Percentiles rank a stretch among this genome's conserved stretches.
Evolutionary conservation across 2,329 filamentous ascomycete species (phyloP).

Genomic region (Trichoderma afroharzianum): DNA sequence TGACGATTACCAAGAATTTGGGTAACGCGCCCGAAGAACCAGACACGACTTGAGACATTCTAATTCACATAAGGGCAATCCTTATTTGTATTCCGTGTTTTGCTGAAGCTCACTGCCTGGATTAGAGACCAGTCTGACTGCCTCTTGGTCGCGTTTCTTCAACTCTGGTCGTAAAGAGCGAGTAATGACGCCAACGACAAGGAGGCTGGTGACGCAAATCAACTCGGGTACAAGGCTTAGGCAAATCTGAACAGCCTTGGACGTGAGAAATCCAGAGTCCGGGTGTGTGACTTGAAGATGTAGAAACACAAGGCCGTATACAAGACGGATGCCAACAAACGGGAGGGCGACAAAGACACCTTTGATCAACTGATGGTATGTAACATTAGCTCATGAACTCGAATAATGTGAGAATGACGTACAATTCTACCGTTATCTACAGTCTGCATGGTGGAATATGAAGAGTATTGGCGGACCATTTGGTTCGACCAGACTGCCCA

Average conservation of each 20-base stretch:
- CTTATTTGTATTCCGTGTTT: neutral
- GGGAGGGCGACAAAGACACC: neutral
- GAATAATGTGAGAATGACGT: rapidly evolving
- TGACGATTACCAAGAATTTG: neutral
- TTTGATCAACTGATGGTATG: neutral
- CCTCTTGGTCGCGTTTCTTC: conserved; percentile 1
- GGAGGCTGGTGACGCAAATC: neutral
- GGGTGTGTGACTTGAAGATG: neutral
- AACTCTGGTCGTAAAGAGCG: neutral
- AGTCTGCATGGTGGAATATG: neutral
- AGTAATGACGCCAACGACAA: neutral
- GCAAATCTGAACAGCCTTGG: neutral
- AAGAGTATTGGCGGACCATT: neutral
- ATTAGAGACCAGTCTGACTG: neutral
- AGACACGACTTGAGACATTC: neutral
- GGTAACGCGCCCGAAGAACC: neutral
- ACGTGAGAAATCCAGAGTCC: neutral
- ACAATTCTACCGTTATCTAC: neutral
- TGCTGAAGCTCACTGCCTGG: neutral
- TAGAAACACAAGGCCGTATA: neutral
- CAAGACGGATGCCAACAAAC: neutral
- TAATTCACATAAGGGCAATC: neutral
- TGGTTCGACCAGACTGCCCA: neutral
- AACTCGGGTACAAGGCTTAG: neutral
- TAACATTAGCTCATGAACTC: neutral